Percentiles rank a stretch among this genome's conserved stretches.
Evolutionary conservation across 176 grass and related monocot genomes (phyloP).

Genomic region (Cymbopogon citratus): DNA sequence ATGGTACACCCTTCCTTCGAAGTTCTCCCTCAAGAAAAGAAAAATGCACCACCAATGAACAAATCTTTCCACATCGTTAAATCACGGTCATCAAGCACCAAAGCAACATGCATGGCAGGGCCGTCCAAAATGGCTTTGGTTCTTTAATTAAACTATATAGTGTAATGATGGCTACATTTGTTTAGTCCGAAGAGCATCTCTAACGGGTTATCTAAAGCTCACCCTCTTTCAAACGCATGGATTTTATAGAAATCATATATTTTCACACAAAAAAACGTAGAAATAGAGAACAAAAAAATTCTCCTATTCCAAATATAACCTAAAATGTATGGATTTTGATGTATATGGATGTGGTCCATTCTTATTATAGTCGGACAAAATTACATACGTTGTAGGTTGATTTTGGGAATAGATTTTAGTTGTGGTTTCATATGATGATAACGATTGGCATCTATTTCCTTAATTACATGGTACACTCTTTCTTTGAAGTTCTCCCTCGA

Average conservation of each 20-base stretch:
- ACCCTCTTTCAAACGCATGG: too few relatives aligned
- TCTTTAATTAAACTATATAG: neutral
- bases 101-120: conserved; percentile 25
- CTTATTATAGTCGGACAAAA: neutral
- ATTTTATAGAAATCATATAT: too few relatives aligned
- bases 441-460: neutral
- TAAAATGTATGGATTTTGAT: neutral
- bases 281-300: neutral
- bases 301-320: neutral
- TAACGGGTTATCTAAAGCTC: too few relatives aligned
- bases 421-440: too few relatives aligned
- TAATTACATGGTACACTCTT: neutral
- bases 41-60: neutral
- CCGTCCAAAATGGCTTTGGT: neutral
- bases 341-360: neutral
- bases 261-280: too few relatives aligned
- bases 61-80: neutral
- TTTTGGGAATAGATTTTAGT: neutral
- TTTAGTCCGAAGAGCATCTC: neutral
- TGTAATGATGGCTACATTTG: neutral
- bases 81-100: conserved; percentile 14
- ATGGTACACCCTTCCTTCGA: neutral
- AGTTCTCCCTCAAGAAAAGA: neutral
- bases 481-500: neutral
- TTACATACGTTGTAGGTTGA: too few relatives aligned